Percentiles rank a stretch among this genome's conserved stretches.
These are phyloP conservation scores for Hyphopichia pseudoburtonii DNA, from an alignment of 1,139 yeast genomes.

Conservation along the genomic window DNA sequence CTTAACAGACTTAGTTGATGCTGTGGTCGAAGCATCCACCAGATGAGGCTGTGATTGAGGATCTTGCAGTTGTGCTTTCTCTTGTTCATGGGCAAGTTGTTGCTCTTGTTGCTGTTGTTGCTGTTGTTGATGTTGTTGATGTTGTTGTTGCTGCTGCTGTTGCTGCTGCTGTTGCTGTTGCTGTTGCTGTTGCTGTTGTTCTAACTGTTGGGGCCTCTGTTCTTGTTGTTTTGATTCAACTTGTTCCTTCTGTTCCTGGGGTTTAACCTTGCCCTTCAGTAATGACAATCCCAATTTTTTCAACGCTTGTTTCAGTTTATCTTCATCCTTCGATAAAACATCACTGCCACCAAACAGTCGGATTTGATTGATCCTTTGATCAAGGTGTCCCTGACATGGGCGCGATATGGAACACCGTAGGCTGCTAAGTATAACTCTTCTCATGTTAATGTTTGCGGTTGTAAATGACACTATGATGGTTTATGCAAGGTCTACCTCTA, in stretches of 20 bases:
- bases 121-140: too few relatives aligned
- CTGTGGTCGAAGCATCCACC: too few relatives aligned
- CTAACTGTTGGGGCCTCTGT: neutral
- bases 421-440: neutral
- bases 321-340: slow-evolving; percentile 19
- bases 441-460: too few relatives aligned
- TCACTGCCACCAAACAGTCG: slow-evolving; percentile 7
- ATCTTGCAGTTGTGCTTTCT: too few relatives aligned
- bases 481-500: too few relatives aligned
- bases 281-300: slow-evolving; percentile 27
- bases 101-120: neutral
- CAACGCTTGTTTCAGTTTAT: slow-evolving; percentile 25
- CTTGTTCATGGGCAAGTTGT: neutral
- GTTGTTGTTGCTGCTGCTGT: too few relatives aligned
- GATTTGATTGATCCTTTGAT: neutral
- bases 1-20: too few relatives aligned
- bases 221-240: slow-evolving; percentile 6
- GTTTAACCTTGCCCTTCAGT: slow-evolving; percentile 30
- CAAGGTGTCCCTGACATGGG: neutral
- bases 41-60: neutral
- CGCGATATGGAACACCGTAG: neutral
- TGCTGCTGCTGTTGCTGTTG: too few relatives aligned
- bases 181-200: neutral
- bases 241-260: slow-evolving; percentile 11
- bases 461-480: too few relatives aligned